These are phyloP conservation scores for Neurospora sp. DNA, from an alignment of 495 filamentous ascomycete genomes.

Conservation along the genomic window DNA sequence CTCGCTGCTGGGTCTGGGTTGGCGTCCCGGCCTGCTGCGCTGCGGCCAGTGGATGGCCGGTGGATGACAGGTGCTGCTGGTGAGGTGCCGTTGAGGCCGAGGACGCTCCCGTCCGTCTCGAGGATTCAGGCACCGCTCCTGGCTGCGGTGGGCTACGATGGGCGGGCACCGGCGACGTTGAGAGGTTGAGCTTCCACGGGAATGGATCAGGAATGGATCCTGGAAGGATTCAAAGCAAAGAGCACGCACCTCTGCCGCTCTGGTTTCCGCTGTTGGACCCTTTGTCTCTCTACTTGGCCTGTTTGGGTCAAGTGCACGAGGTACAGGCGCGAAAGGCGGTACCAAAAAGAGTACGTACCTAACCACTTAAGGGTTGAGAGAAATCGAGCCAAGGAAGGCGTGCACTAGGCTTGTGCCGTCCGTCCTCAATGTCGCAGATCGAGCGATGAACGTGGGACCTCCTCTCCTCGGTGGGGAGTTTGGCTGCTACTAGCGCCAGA, in stretches of 20 bases:
- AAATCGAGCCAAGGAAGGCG: constrained; percentile 3
- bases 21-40: neutral
- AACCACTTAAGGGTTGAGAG: neutral
- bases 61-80: neutral
- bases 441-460: constrained; percentile 13
- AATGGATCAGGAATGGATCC: constrained; percentile 5
- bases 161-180: neutral
- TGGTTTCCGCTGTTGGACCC: neutral
- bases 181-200: constrained; percentile 1
- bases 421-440: constrained; percentile 14
- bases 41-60: neutral
- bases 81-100: neutral
- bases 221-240: neutral
- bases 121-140: neutral
- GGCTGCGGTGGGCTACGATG: neutral
- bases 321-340: neutral
- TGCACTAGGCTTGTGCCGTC: constrained; percentile 11
- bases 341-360: neutral
- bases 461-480: neutral
- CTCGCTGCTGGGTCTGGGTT: neutral
- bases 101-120: neutral
- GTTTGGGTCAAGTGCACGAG: neutral
- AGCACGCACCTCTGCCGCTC: neutral
- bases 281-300: constrained; percentile 1
- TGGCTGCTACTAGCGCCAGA: neutral